Percentiles rank a stretch among this genome's conserved stretches.
phyloP scores from a whole-genome alignment of 352 stramenopile genomes.

The Pythium insidiosum region DNA sequence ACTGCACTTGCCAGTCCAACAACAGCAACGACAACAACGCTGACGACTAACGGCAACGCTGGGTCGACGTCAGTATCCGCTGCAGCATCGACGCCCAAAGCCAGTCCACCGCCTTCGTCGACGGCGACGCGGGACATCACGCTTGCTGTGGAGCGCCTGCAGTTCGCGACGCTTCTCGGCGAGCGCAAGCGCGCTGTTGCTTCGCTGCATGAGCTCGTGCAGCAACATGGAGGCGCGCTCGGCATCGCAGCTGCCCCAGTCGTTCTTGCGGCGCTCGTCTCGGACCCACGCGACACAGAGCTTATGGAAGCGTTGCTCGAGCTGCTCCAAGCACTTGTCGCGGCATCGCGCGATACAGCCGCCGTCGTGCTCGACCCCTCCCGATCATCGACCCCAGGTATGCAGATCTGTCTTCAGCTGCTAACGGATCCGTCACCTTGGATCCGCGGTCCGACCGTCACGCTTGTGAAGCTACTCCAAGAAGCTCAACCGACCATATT shows the following conservation, averaged over 20 bases:
- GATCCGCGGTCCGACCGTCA: slow-evolving; percentile 64
- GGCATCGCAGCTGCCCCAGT: slow-evolving; percentile 32
- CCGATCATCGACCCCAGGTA: no score
- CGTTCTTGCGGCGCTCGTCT: slow-evolving; percentile 52
- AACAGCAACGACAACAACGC: neutral
- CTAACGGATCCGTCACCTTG: slow-evolving; percentile 72
- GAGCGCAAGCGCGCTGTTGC: slow-evolving; percentile 60
- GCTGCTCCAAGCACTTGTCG: slow-evolving; percentile 51
- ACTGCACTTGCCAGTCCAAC: neutral
- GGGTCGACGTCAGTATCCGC: neutral
- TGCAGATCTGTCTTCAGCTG: slow-evolving; percentile 57
- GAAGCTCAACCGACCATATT: slow-evolving; percentile 42
- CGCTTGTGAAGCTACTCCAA: slow-evolving; percentile 49
- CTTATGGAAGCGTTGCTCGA: slow-evolving; percentile 82
- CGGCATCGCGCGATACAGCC: slow-evolving; percentile 20
- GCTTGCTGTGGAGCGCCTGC: slow-evolving; percentile 48
- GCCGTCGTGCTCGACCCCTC: slow-evolving; percentile 33
- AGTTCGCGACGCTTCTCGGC: slow-evolving; percentile 66
- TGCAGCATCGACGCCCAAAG: neutral
- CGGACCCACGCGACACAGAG: slow-evolving; percentile 74
- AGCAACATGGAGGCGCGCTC: slow-evolving; percentile 14
- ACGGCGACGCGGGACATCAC: slow-evolving; percentile 23
- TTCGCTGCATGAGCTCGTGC: slow-evolving; percentile 33
- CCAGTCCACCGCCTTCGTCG: neutral
- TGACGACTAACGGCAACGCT: no score